Base-by-base conservation (phyloP, 257 asterid species). In the Rauvolfia tetraphylla region DNA sequence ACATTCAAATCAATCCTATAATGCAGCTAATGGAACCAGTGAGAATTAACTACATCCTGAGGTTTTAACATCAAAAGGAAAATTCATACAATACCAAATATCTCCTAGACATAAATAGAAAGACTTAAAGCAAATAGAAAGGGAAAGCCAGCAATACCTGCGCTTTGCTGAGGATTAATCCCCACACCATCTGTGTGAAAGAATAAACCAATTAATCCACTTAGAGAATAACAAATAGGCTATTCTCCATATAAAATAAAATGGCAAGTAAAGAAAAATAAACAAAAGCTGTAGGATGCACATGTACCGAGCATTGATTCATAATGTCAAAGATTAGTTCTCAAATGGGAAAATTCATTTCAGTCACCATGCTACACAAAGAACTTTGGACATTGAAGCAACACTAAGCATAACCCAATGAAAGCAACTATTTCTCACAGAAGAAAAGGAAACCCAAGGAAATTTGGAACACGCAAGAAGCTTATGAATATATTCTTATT, bases 91-190 rank as follows among this genome's bases (percentile, higher is more conserved):
- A 62, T 4, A 62, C 41, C 41, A 62, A 31, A 29, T 17, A 62
- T 13, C 68, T 14, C 67, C 34, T 62, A 56, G 9, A n/a, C 44
- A 57, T 44, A 15, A 53, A 74, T 22, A 0, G 48, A 38, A 49
- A 4, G 17, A 34, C 59, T 38, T 10, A 65, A 67, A 71, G 79
- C 27, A 74, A 75, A 41, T 41, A 74, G 27, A 22, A 61, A 38
- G 71, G 54, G 17, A 53, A 56, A 75, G 44, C 36, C 12, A 14
- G 71, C 79, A 76, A 44, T 84, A 94, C 98, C 98, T 89, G 98
- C 98, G 89, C 97, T 92, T 81, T 94, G 98, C 58, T 94, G 97
- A 76, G 97, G 98, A 86, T 89, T 94, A 78, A 94, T 94, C 82
- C 97, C 98, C 53, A 94, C 97, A 75, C 98, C 98, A 90, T 92